Evolutionary conservation across 192 early-diverging fungal species (phyloP), one percentile per base, ranked within the genome.

Genomic region (Backusella psychrophila): DNA sequence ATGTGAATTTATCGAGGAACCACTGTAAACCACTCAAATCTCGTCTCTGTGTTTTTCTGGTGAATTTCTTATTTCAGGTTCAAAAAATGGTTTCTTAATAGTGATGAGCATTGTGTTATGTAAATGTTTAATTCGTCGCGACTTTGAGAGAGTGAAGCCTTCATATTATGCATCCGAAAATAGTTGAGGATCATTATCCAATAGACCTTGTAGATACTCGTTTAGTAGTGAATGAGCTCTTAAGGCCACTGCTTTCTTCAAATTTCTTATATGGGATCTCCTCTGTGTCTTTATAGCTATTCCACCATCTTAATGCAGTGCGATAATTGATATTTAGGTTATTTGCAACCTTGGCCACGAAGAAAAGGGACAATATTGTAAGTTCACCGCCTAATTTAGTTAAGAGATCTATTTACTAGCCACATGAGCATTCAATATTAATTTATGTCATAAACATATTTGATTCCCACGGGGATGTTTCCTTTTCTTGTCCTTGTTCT

Each of bases 201-300:
- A 29, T 31, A 72, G 70, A 19, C 7, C 44, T 6, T 44, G 4
- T 49, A 72, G 6, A 52, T 72, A 72, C 70, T 72, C 70, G 70
- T 72, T 72, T 41, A 33, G 46, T 53, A 26, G 70, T 72, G 46
- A 72, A 72, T 0, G 36, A 70, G 69, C 41, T 70, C 46, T 70
- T 70, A 19, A 39, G 69, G 38, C 69, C 12, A 41, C 71, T 59
- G 71, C 56, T 72, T 56, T 72, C 31, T 63, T 73, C 72, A n/a
- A 4, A 44, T 33, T 73, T 65, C 39, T 73, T 73, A 73, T 73
- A 59, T 6, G 17, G 46, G 8, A 73, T 34, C 46, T 41, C 39
- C 39, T 73, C 14, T 41, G 46, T 73, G 8, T 38, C 72, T 73
- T 73, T 35, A 52, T 73, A 73, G 21, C 15, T 53, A 12, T 73